phyloP scores from a whole-genome alignment of 2,329 filamentous ascomycete genomes.

The Thyridium curvatum region DNA sequence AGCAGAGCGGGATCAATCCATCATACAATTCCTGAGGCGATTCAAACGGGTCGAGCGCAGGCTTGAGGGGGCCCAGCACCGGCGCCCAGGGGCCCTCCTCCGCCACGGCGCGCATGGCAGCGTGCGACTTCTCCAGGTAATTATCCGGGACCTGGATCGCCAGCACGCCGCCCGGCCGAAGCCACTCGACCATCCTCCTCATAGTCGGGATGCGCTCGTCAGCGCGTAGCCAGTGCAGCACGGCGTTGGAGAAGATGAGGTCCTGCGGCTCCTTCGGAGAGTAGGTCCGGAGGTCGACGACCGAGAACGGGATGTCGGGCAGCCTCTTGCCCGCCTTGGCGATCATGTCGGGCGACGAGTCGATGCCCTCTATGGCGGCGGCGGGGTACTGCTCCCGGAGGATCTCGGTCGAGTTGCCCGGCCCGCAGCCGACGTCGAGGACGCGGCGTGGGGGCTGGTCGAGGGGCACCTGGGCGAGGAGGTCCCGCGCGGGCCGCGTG shows the following conservation, averaged over 20 bases:
- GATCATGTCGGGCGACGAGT: conserved; percentile 51
- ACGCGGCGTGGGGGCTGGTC: conserved; percentile 21
- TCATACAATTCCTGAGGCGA: conserved; percentile 40
- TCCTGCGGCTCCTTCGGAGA: conserved; percentile 22
- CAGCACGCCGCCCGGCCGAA: conserved; percentile 38
- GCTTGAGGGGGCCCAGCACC: conserved; percentile 2
- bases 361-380: conserved; percentile 42
- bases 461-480: conserved; percentile 40
- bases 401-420: conserved; percentile 49
- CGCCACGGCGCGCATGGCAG: conserved; percentile 37
- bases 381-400: conserved; percentile 39
- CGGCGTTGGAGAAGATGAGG: conserved; percentile 50
- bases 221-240: conserved; percentile 49
- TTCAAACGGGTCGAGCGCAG: conserved; percentile 41
- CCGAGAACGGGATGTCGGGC: conserved; percentile 35
- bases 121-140: conserved; percentile 39
- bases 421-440: conserved; percentile 55
- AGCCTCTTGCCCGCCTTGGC: conserved; percentile 32
- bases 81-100: conserved; percentile 19
- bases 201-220: conserved; percentile 37
- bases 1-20: conserved; percentile 33
- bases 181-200: conserved; percentile 29
- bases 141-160: conserved; percentile 48
- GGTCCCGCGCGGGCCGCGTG: conserved; percentile 45
- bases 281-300: conserved; percentile 38